phyloP scores from a whole-genome alignment of 495 filamentous ascomycete species.

The Bacidia gigantensis region DNA sequence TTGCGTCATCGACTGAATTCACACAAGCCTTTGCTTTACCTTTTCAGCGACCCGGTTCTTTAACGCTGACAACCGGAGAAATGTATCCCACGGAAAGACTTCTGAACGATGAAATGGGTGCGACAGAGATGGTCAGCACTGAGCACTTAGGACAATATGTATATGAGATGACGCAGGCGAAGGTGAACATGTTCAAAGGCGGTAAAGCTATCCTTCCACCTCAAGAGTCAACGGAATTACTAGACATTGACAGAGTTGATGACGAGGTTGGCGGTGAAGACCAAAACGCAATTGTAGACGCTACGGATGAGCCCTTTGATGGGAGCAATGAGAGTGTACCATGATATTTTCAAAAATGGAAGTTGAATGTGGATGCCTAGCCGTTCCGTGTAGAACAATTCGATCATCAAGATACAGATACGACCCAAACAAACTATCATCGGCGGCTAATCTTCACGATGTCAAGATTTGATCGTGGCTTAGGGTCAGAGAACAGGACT shows the following conservation, averaged over 20 bases:
- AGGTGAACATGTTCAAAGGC: slow-evolving; percentile 48
- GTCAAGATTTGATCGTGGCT: too few relatives aligned
- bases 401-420: neutral
- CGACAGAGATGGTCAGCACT: slow-evolving; percentile 64
- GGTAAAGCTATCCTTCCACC: slow-evolving; percentile 25
- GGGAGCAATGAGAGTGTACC: neutral
- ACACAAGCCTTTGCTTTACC: slow-evolving; percentile 66
- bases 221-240: slow-evolving; percentile 26
- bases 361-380: too few relatives aligned
- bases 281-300: neutral
- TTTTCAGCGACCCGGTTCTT: slow-evolving; percentile 58
- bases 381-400: neutral
- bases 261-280: slow-evolving; percentile 31
- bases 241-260: slow-evolving; percentile 25
- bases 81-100: slow-evolving; percentile 60
- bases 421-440: neutral
- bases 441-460: neutral
- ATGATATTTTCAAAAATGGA: neutral
- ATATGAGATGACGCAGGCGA: slow-evolving; percentile 87
- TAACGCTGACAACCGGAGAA: slow-evolving; percentile 70
- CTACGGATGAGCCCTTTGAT: neutral
- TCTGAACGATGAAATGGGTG: slow-evolving; percentile 43
- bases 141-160: slow-evolving; percentile 97
- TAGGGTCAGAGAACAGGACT: too few relatives aligned
- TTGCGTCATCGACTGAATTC: slow-evolving; percentile 79